Conservation (phyloP, 352 stramenopile genomes). For the Globisporangium alternatum region DNA sequence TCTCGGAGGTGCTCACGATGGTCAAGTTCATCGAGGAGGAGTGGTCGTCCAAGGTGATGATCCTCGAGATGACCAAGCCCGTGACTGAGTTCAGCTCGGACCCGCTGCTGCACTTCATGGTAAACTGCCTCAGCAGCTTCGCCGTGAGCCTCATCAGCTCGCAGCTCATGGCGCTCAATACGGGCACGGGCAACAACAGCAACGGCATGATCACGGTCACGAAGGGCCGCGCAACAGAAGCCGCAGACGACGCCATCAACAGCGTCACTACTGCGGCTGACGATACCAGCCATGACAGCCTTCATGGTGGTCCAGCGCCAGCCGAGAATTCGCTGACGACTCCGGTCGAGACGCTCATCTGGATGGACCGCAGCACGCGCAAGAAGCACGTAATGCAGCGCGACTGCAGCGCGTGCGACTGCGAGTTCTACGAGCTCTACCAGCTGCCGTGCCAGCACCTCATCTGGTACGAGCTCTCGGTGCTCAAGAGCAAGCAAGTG, state of each 20-base stretch:
- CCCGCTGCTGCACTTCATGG: constrained; percentile 57
- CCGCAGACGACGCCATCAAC: not conserved
- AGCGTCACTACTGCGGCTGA: not conserved
- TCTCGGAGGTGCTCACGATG: constrained; percentile 60
- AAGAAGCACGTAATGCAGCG: constrained; percentile 60
- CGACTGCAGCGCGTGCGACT: constrained; percentile 61
- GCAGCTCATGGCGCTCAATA: constrained; percentile 53
- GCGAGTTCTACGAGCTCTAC: constrained; percentile 64
- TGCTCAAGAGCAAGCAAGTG: constrained; percentile 61
- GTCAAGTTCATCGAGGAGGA: constrained; percentile 69
- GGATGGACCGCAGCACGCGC: constrained; percentile 44
- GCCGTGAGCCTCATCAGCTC: constrained; percentile 55
- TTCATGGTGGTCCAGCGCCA: constrained; percentile 3
- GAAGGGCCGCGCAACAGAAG: constrained; percentile 14
- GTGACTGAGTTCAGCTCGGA: constrained; percentile 56
- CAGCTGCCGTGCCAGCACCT: constrained; percentile 67
- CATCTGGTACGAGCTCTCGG: constrained; percentile 70
- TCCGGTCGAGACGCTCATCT: constrained; percentile 36
- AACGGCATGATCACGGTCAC: constrained; percentile 30
- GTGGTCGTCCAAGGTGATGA: constrained; percentile 70
- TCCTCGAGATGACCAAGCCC: constrained; percentile 71
- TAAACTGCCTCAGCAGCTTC: constrained; percentile 73
- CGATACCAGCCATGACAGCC: constrained; percentile 1
- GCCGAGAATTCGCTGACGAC: constrained; percentile 13
- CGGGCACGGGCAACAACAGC: constrained; percentile 8